These are phyloP conservation scores for Penicillium sp. DNA, from an alignment of 2,329 filamentous ascomycete genomes.

Conservation along the genomic window DNA sequence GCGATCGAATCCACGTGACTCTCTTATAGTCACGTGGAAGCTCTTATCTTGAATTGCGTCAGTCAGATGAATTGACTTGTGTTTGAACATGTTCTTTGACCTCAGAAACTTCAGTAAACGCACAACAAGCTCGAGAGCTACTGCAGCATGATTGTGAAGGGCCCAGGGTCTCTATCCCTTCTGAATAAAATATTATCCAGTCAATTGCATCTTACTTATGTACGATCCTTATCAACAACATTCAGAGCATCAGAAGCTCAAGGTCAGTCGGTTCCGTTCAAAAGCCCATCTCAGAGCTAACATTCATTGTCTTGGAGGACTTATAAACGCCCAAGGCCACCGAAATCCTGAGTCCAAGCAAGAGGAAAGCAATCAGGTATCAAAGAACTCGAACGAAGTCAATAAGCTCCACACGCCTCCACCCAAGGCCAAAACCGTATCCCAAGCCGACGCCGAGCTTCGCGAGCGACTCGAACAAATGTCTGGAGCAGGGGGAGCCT, in stretches of 20 bases:
- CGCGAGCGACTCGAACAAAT: slow-evolving; percentile 64
- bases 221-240: slow-evolving; percentile 8
- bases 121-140: not conserved
- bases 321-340: not conserved
- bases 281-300: not conserved
- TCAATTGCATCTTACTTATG: not conserved
- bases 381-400: slow-evolving; percentile 2
- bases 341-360: not conserved
- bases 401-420: slow-evolving; percentile 11
- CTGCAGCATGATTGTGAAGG: not conserved
- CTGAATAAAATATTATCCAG: not conserved
- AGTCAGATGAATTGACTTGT: not conserved
- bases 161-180: not conserved
- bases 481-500: slow-evolving; percentile 67
- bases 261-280: slow-evolving; percentile 1
- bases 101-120: not conserved
- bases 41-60: not conserved
- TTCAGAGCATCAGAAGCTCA: slow-evolving; percentile 1
- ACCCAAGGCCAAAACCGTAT: slow-evolving; percentile 54
- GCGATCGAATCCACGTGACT: not conserved
- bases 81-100: not conserved
- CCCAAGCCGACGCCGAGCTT: slow-evolving; percentile 67
- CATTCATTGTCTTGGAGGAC: not conserved
- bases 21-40: not conserved
- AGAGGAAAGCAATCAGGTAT: not conserved